Conservation (phyloP, 768 basidiomycete genomes). For the Tremella mesenterica region DNA sequence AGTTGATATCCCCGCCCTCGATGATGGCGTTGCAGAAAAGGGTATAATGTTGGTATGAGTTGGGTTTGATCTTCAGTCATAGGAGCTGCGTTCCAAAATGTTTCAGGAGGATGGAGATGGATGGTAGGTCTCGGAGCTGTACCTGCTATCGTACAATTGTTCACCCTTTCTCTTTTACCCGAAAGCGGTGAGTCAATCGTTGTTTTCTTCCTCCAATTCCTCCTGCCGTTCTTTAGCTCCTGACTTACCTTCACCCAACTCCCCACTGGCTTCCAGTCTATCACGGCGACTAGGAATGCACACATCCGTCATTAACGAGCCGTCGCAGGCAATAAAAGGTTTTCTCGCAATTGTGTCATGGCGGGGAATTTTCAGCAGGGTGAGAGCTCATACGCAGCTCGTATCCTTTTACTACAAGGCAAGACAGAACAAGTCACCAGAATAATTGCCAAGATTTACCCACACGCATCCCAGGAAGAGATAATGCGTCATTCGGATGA, state of each 20-base stretch:
- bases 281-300: too few relatives aligned
- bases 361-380: too few relatives aligned
- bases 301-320: neutral
- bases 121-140: slow-evolving; percentile 67
- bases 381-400: slow-evolving; percentile 48
- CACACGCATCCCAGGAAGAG: slow-evolving; percentile 56
- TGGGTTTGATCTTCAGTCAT: slow-evolving; percentile 28
- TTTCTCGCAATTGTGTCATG: too few relatives aligned
- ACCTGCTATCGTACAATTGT: slow-evolving; percentile 50
- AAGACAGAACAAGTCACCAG: slow-evolving; percentile 50
- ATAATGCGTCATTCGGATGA: slow-evolving; percentile 60
- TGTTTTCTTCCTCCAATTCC: neutral
- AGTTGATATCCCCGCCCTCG: too few relatives aligned
- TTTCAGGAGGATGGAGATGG: slow-evolving; percentile 65
- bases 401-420: slow-evolving; percentile 59
- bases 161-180: slow-evolving; percentile 59
- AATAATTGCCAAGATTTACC: slow-evolving; percentile 62
- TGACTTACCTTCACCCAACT: too few relatives aligned
- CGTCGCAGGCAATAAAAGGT: neutral
- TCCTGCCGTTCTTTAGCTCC: too few relatives aligned
- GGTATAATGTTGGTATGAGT: neutral
- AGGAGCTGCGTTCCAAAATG: slow-evolving; percentile 45
- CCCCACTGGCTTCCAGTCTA: too few relatives aligned
- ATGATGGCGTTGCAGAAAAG: too few relatives aligned
- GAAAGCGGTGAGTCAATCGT: slow-evolving; percentile 58